Base-by-base conservation (phyloP, 495 filamentous ascomycete species). In the Penicillium desertorum region DNA sequence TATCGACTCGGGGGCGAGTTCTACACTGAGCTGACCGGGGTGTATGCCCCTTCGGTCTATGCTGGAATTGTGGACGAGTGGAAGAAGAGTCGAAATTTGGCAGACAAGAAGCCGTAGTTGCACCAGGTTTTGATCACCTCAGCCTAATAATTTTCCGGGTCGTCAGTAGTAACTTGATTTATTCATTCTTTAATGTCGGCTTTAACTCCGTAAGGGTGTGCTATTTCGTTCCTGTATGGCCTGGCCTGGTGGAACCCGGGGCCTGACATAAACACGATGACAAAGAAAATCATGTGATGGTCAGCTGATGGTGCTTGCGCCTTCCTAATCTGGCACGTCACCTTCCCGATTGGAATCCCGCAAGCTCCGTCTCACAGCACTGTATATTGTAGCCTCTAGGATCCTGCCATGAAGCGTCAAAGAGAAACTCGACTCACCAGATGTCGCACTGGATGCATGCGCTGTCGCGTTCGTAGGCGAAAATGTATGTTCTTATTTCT, bases 371-470 rank as follows among this genome's bases (percentile, higher is more conserved):
- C 17, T 34, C 25, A 47, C 29, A 23, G 14, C 12, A 5, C 36
- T 17, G 36, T 16, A 8, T 4, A 0, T 16, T 8, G 36, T 16
- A 9, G 36, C 16, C 16, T 39, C 5, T 7, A 39, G n/a, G 17
- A 42, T 47, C 23, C 20, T 17, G 45, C 32, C 41, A 68, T 68
- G 20, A 42, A 65, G 9, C 52, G 29, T 16, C 22, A 25, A 23
- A 61, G 54, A 29, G 54, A 62, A 41, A 54, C 23, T 23, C 49
- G 56, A 42, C 62, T 71, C 32, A 76, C 65, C 7, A 56, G 71
- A 62, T 73, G 71, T 45, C 64, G 77, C 41, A 79, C 72, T 1
- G 77, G 77, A 7, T 79, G 76, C 51, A 63, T 74, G 60, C 71
- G 73, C 27, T 79, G 77, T 68, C 71, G 75, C 9, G 59, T 66